Conservation (phyloP, 495 filamentous ascomycete genomes). For the Xylaria cubensis region DNA sequence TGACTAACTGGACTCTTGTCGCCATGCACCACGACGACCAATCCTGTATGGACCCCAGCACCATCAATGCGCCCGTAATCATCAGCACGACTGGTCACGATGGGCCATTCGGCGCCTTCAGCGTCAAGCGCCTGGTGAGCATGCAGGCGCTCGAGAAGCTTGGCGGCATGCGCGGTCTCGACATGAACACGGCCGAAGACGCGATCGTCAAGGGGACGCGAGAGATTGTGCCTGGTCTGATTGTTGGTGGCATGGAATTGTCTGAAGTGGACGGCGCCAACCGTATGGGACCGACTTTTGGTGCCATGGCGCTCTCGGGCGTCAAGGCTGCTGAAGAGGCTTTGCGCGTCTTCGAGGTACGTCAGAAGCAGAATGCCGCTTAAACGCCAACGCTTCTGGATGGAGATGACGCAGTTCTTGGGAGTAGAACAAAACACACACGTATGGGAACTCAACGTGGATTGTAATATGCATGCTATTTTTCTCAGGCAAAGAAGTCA, state of each 20-base stretch:
- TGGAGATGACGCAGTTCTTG: neutral
- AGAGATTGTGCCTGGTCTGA: conserved; percentile 83
- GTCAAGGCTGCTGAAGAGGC: conserved; percentile 90
- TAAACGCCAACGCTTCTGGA: neutral
- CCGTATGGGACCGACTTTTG: conserved; percentile 64
- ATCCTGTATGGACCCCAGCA: conserved; percentile 95
- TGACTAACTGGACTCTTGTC: conserved; percentile 94
- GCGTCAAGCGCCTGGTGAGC: conserved; percentile 80
- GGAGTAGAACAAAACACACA: neutral
- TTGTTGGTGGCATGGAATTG: conserved; percentile 93
- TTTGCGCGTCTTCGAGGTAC: conserved; percentile 74
- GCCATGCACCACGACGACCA: conserved; percentile 91
- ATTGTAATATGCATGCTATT: neutral
- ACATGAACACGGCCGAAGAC: conserved; percentile 89
- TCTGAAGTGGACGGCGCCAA: conserved; percentile 89
- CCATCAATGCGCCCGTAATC: conserved; percentile 86
- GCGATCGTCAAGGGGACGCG: conserved; percentile 89
- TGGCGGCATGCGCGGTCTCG: conserved; percentile 87
- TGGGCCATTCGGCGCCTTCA: conserved; percentile 89
- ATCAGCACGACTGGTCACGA: conserved; percentile 91
- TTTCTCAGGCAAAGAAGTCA: neutral
- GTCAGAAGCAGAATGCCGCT: conserved; percentile 58
- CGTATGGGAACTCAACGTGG: neutral
- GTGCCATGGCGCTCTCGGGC: conserved; percentile 82
- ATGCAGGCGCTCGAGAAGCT: conserved; percentile 83